Conservation (phyloP, 495 filamentous ascomycete species). For the Staphylotrichum longicolle region DNA sequence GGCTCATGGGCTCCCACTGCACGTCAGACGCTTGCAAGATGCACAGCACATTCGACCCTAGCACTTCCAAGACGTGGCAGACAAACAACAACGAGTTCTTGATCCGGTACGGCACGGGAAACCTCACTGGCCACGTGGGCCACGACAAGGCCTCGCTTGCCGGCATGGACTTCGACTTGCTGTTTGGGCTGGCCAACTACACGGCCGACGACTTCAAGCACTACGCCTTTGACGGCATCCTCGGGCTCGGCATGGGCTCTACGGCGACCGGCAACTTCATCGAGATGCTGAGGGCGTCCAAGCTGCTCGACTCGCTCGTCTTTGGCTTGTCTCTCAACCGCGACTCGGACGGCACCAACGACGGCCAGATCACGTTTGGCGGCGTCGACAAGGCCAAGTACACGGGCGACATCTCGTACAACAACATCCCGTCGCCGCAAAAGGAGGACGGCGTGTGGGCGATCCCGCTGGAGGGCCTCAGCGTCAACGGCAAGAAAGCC, state of each 20-base stretch:
- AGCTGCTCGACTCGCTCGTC: conserved; percentile 59
- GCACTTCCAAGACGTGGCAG: conserved; percentile 57
- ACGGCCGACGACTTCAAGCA: conserved; percentile 66
- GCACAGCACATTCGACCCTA: conserved; percentile 65
- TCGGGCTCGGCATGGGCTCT: conserved; percentile 64
- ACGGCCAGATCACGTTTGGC: conserved; percentile 78
- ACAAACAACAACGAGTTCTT: conserved; percentile 49
- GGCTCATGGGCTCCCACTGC: conserved; percentile 72
- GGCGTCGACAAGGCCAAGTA: conserved; percentile 62
- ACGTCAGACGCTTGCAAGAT: conserved; percentile 55
- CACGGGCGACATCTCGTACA: conserved; percentile 64
- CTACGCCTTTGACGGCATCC: conserved; percentile 85
- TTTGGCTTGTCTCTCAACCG: conserved; percentile 68
- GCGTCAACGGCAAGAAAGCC: conserved; percentile 54
- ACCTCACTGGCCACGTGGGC: conserved; percentile 60
- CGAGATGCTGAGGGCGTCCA: conserved; percentile 55
- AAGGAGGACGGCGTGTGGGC: conserved; percentile 56
- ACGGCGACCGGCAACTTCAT: conserved; percentile 59
- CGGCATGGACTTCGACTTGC: conserved; percentile 56
- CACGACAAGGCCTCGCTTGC: conserved; percentile 65
- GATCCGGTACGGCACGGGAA: conserved; percentile 71
- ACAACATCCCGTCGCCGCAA: conserved; percentile 38
- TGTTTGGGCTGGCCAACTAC: conserved; percentile 66
- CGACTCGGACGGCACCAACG: conserved; percentile 58
- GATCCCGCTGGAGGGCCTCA: conserved; percentile 62